phyloP scores from a whole-genome alignment of 2,329 filamentous ascomycete species.

The Stylonectria norvegica region DNA sequence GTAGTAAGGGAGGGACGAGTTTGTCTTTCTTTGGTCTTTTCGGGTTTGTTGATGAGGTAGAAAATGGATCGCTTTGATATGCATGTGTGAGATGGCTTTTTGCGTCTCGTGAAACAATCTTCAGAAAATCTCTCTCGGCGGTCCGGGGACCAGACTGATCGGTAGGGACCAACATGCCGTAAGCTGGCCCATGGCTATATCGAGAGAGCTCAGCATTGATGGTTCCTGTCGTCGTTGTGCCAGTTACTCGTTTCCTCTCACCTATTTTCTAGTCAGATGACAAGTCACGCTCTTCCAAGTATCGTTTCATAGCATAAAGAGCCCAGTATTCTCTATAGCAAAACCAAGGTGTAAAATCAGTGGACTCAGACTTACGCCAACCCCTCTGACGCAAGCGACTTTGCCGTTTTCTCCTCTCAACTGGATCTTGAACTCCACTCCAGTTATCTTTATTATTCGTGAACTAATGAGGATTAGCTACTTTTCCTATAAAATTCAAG shows the following conservation, averaged over 20 bases:
- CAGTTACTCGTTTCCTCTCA: neutral
- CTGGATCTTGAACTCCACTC: neutral
- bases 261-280: neutral
- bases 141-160: neutral
- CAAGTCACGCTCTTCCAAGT: no score
- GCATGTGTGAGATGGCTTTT: neutral
- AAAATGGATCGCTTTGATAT: neutral
- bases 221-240: neutral
- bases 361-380: constrained; percentile 7
- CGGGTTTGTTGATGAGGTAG: neutral
- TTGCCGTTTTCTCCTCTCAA: constrained; percentile 1
- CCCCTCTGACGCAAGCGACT: constrained; percentile 4
- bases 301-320: no score
- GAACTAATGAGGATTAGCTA: neutral
- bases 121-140: neutral
- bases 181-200: no score
- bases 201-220: neutral
- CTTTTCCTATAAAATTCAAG: no score
- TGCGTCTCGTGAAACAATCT: neutral
- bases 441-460: neutral
- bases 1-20: neutral
- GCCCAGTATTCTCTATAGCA: no score
- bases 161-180: neutral
- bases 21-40: neutral
- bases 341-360: no score